These are phyloP conservation scores for Dipteronia sinensis DNA, from an alignment of 345 rosid species.

Conservation along the genomic window DNA sequence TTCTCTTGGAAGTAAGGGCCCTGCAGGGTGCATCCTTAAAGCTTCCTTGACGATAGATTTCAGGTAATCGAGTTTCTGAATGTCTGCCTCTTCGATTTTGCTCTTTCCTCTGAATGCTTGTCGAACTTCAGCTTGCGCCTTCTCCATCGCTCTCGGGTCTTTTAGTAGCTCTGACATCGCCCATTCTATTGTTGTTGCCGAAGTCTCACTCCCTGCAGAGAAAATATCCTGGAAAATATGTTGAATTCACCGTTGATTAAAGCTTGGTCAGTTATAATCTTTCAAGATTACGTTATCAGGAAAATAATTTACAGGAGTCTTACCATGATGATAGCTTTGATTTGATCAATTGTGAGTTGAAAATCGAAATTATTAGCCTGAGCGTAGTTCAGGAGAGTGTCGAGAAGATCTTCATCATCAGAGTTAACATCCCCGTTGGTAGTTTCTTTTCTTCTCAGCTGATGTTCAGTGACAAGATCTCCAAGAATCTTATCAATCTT, in stretches of 20 bases:
- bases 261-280: neutral
- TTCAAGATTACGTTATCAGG: neutral
- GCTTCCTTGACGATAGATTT: slow-evolving; percentile 26
- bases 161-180: slow-evolving; percentile 25
- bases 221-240: slow-evolving; percentile 24
- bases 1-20: slow-evolving; percentile 28
- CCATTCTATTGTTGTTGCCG: slow-evolving; percentile 29
- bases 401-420: slow-evolving; percentile 19
- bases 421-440: neutral
- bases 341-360: slow-evolving; percentile 9
- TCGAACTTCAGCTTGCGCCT: slow-evolving; percentile 21
- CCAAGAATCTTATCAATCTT: slow-evolving; percentile 25
- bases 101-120: slow-evolving; percentile 12
- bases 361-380: slow-evolving; percentile 12
- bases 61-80: slow-evolving; percentile 18
- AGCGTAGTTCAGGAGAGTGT: slow-evolving; percentile 25
- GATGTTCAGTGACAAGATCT: slow-evolving; percentile 12
- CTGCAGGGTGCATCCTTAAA: slow-evolving; percentile 26
- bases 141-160: slow-evolving; percentile 16
- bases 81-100: slow-evolving; percentile 22
- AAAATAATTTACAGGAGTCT: neutral
- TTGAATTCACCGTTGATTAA: too few species aligned
- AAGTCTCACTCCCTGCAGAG: slow-evolving; percentile 28
- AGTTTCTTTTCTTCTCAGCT: slow-evolving; percentile 2
- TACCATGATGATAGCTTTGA: slow-evolving; percentile 15